Evolutionary conservation across 192 early-diverging fungal genomes (phyloP), one percentile per base, ranked within the genome.

Genomic region (Chytriomyces hyalinus): DNA sequence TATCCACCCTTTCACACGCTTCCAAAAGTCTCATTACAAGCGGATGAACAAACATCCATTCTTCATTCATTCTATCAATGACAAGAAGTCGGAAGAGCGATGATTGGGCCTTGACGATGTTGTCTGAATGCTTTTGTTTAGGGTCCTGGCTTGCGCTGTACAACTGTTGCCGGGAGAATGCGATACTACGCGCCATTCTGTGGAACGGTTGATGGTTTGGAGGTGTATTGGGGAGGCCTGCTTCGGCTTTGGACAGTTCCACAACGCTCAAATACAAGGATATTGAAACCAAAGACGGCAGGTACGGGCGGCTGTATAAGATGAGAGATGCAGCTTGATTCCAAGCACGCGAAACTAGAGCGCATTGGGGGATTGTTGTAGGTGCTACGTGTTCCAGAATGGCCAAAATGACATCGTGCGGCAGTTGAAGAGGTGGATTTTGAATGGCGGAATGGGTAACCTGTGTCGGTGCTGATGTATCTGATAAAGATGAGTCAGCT

Each of bases 41-140:
- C 6, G 77, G 77, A 51, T 78, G 77, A 6, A 70, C 59, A 28
- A 70, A 61, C 10, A n/a, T 64, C 77, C 77, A 78, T n/a, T 43
- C 61, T 1, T n/a, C 13, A 61, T 49, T 70, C 45, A 17, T 49
- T 48, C 77, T 28, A 28, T 78, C 77, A 9, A 44, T 24, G 45
- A 78, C 77, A 13, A 78, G 15, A 13, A 78, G 26, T 17, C 77
- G 68, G 50, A 78, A 78, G 11, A 78, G 43, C 9, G 43, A 72
- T 8, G 77, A 78, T 46, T 78, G 77, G 9, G 77, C 49, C 46
- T 62, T 64, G 24, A 70, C n/a, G 5, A 78, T 72, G 24, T 73
- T 63, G 4, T 70, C 77, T 0, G 53, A 20, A 20, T 57, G 20
- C 20, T 57, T 57, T 13, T n/a, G 15, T n/a, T 13, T 57, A 1